These are phyloP conservation scores for Carex scoparia DNA, from an alignment of 176 grass and related monocot species.

Conservation along the genomic window DNA sequence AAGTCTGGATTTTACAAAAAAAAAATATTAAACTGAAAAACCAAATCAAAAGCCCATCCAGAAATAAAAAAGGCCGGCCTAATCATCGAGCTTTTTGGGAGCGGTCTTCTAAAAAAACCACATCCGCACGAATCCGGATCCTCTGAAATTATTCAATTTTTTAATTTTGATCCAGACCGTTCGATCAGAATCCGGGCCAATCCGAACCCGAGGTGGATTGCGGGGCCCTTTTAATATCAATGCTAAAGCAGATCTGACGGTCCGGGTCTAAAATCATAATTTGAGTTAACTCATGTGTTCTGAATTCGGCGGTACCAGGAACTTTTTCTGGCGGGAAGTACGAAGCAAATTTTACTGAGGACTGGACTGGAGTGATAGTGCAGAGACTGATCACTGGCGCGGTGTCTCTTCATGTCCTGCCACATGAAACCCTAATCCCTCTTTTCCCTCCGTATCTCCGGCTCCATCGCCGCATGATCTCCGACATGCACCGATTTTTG, in stretches of 20 bases:
- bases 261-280: no score
- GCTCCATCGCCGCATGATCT: background rate
- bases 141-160: no score
- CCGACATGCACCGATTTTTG: conserved; percentile 68
- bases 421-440: conserved; percentile 26
- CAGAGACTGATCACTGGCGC: background rate
- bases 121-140: no score
- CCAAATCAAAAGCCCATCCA: conserved; percentile 1
- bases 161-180: no score
- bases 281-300: no score
- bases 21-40: background rate
- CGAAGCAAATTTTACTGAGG: conserved; percentile 14
- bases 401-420: background rate
- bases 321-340: conserved; percentile 16
- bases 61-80: background rate
- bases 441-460: background rate
- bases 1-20: no score
- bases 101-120: background rate
- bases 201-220: no score
- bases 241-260: no score
- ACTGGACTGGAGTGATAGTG: background rate
- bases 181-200: no score
- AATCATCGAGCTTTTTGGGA: background rate
- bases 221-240: no score
- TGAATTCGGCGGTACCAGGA: background rate